A percentile compares a stretch with the other conserved stretches of the same genome.
Conservation (phyloP, 768 basidiomycete genomes). For the Rhizopogon roseolus region DNA sequence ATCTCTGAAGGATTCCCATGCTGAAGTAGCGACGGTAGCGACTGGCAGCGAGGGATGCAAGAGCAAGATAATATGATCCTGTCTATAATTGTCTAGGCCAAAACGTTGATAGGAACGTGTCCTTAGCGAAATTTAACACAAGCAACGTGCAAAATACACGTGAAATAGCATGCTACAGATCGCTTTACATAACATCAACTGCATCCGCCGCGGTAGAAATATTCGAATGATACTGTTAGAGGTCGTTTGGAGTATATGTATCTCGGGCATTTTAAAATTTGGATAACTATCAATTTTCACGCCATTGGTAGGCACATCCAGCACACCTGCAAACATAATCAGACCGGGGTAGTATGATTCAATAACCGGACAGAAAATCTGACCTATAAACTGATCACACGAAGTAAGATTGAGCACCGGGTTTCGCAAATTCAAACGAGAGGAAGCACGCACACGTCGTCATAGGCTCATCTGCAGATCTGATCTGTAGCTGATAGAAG, state of each 20-base stretch:
- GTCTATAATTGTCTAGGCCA: not conserved
- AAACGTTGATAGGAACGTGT: not conserved
- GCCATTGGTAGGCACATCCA: slow-evolving; percentile 64
- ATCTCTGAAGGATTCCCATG: not conserved
- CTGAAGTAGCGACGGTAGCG: not conserved
- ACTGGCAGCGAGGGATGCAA: no score
- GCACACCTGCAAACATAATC: slow-evolving; percentile 42
- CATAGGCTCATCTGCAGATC: slow-evolving; percentile 92
- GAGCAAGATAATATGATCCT: not conserved
- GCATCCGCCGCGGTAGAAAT: not conserved
- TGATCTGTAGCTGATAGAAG: slow-evolving; percentile 94
- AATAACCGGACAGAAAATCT: not conserved
- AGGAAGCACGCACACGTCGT: slow-evolving; percentile 28
- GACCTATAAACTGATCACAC: not conserved
- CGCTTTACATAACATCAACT: not conserved
- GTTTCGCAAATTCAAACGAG: not conserved
- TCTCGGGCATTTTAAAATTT: not conserved
- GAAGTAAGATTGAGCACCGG: not conserved
- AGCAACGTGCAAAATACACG: not conserved
- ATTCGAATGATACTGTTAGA: not conserved
- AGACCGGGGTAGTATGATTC: not conserved
- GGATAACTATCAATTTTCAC: slow-evolving; percentile 47
- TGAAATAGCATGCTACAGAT: not conserved
- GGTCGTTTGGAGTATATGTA: not conserved
- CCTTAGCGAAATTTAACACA: no score